A percentile compares a stretch with the other conserved stretches of the same genome.
Evolutionary conservation across 441 rosid genomes (phyloP).

Genomic region (Rhodomyrtus psidioides): DNA sequence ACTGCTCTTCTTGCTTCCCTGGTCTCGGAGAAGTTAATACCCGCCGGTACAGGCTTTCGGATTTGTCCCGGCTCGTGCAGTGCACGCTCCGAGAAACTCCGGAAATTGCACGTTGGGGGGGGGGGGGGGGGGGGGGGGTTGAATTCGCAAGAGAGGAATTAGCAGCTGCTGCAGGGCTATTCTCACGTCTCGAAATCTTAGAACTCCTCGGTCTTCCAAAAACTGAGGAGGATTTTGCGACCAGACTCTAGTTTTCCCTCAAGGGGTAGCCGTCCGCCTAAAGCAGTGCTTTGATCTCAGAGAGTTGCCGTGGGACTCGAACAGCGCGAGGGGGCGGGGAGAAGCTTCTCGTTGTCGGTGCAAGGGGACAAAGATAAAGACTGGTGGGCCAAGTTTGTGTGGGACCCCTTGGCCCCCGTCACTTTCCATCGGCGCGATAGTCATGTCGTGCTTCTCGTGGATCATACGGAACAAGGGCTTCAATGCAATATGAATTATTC

Average conservation of each 20-base stretch:
- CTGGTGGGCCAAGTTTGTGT: not conserved
- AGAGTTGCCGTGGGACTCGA: not conserved
- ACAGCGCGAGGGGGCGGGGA: not conserved
- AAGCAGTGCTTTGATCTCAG: fast-evolving
- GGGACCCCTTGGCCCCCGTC: not conserved
- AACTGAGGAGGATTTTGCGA: not conserved
- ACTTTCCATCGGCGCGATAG: fast-evolving
- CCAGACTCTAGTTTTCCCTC: not conserved
- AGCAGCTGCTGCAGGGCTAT: not conserved
- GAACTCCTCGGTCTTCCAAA: fast-evolving
- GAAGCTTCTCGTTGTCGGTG: not conserved
- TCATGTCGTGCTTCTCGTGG: not conserved
- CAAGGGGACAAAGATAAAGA: fast-evolving
- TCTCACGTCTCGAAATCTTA: fast-evolving
- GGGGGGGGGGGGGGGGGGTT: too few species aligned
- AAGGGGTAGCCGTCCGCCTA: fast-evolving
- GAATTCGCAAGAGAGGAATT: not conserved
- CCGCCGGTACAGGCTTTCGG: fast-evolving
- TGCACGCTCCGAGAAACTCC: not conserved
- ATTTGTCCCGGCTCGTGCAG: fast-evolving
- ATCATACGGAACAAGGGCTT: not conserved
- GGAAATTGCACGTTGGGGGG: fast-evolving
- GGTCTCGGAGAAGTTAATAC: fast-evolving
- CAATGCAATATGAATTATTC: not conserved
- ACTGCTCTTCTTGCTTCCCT: not conserved